Base-by-base conservation (phyloP, 2,329 filamentous ascomycete genomes). In the Apiospora hydei region DNA sequence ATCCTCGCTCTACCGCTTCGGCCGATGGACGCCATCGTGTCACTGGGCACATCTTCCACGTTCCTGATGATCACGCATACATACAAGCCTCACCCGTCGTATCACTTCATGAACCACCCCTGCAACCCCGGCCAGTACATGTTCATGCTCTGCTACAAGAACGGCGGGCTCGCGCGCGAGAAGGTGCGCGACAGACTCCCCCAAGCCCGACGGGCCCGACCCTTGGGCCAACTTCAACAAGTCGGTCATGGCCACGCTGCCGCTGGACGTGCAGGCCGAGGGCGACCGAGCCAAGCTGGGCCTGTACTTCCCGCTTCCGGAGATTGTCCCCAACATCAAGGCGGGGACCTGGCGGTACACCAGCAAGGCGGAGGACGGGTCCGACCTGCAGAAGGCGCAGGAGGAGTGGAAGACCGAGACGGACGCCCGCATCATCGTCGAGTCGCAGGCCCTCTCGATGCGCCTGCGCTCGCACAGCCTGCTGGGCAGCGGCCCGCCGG, bases 111-210 rank as follows among this genome's bases (percentile, higher is more conserved):
- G 89, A 98, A 98, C 85, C 95, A 98, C 83, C 96, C 96, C 1
- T 96, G 95, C 64, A 97, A 94, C 0, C 85, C 91, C 0, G 94
- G 93, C 0, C 89, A 98, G 73, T 98, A 97, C 88, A 98, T 99
- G 96, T 98, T 99, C 84, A 99, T 99, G 96, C 90, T 99, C 47
- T 99, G 96, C 88, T 99, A 98, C 87, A 98, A 98, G 84, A 99
- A 99, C 83, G 96, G 96, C 76, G 95, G 95, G 2, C 90, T 98
- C 1, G 96, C 96, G 1, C 93, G 96, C 64, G 96, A 99, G 81
- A 91, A 93, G 78, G 90, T 98, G 74, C 93, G 96, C 71, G 94
- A 99, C 80, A 87, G 89, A 0, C 89, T 98, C 70, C 92, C 92
- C 94, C 53, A 82, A 84, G 30, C 83, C 84, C 38, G 81, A 85